Base-by-base conservation (phyloP, 768 basidiomycete species). In the Macrolepiota dolichaula region DNA sequence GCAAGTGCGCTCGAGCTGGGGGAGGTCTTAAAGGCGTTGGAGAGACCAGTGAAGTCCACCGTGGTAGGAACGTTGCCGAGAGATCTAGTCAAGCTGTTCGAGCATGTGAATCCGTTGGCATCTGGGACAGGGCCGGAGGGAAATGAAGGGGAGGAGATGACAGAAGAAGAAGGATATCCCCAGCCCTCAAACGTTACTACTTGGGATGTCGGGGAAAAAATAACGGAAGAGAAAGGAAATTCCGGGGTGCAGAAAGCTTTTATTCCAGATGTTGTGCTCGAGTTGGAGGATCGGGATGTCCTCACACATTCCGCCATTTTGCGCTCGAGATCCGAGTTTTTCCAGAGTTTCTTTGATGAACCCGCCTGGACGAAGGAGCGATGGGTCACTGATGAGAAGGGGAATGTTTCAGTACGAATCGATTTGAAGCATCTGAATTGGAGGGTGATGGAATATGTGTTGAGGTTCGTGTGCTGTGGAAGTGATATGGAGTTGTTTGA, bases 281-380 rank as follows among this genome's bases (percentile, higher is more conserved):
- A 81, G 42, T 76, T 98, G 6, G 79, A 79, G 0, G 94, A 97
- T 65, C 75, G 76, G 53, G 77, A 83, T 1, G 81, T 97, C 7
- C 73, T 70, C 52, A 83, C 83, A 1, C 88, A 96, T 69, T 94
- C 94, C 0, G 70, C 78, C 10, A 71, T 98, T 17, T 79, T 99
- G n/a, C 82, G 93, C 11, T 84, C 93, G 0, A 84, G 96, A 1
- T 94, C 90, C 24, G 81, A 84, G 2, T 89, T 97, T 67, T 98
- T 99, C 69, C 76, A 85, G 10, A 83, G 83, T 35, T 89, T 99
- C 73, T 94, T 96, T 70, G 85, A 85, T 44, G 87, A 94, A 66
- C 75, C 78, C 15, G 91, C 85, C 36, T 99, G 97, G 96, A 92
- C 91, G 12, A 68, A 57, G 25, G 77, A 79, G 38, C 80, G 94